phyloP scores from a whole-genome alignment of 768 basidiomycete species.

The Hemileccinum impolitum region DNA sequence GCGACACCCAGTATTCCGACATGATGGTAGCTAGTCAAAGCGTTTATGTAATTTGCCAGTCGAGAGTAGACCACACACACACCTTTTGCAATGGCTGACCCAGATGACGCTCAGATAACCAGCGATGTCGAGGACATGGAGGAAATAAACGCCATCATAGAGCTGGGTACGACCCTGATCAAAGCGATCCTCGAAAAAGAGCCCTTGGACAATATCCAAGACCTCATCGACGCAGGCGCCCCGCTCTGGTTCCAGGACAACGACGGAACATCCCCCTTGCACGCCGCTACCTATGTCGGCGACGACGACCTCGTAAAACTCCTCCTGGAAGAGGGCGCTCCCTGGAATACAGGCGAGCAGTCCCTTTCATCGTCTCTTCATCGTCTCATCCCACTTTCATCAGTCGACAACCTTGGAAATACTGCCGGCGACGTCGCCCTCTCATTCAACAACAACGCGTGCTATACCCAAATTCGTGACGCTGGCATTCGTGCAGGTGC shows the following conservation, averaged over 20 bases:
- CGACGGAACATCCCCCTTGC: constrained; percentile 79
- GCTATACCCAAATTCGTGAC: constrained; percentile 81
- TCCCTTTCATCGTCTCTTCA: constrained; percentile 2
- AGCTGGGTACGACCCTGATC: constrained; percentile 59
- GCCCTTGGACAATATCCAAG: constrained; percentile 42
- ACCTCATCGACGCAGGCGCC: constrained; percentile 60
- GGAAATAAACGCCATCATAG: constrained; percentile 44
- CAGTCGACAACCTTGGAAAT: constrained; percentile 74
- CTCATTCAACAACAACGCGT: constrained; percentile 72
- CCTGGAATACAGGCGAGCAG: constrained; percentile 82
- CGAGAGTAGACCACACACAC: too few species aligned
- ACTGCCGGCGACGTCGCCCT: constrained; percentile 91
- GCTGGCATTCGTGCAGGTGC: constrained; percentile 89
- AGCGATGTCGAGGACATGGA: constrained; percentile 31
- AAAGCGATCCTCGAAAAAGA: constrained; percentile 50
- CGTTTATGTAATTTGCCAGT: too few species aligned
- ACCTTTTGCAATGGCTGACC: constrained; percentile 21
- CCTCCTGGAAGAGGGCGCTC: constrained; percentile 76
- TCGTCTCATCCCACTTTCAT: not conserved
- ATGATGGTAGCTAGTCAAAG: constrained; percentile 36
- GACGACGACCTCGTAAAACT: constrained; percentile 59
- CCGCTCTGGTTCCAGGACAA: constrained; percentile 90
- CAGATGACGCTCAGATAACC: constrained; percentile 13
- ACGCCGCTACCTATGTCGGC: constrained; percentile 80
- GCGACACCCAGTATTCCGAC: constrained; percentile 92